Percentiles rank a stretch among this genome's conserved stretches.
phyloP scores from a whole-genome alignment of 164 flowering plant species.

The Warburgia ugandensis region DNA sequence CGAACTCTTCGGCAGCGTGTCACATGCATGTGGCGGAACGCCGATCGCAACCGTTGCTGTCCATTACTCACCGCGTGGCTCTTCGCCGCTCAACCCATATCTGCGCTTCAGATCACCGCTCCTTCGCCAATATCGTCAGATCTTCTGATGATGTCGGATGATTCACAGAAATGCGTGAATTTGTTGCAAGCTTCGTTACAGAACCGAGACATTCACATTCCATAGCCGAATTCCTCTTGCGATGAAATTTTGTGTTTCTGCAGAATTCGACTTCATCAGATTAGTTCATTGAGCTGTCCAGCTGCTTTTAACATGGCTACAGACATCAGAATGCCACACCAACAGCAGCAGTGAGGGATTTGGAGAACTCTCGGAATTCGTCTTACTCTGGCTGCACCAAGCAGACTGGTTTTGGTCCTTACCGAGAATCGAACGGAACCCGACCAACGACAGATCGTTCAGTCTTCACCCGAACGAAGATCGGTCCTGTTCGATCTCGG shows the following conservation, averaged over 20 bases:
- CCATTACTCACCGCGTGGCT: constrained; percentile 98
- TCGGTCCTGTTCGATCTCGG: no score
- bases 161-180: constrained; percentile 90
- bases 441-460: no score
- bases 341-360: constrained; percentile 67
- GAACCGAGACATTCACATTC: constrained; percentile 55
- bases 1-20: constrained; percentile 95
- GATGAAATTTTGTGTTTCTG: constrained; percentile 90
- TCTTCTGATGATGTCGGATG: constrained; percentile 90
- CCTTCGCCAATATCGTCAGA: constrained; percentile 43
- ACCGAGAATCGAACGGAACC: no score
- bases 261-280: constrained; percentile 93
- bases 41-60: constrained; percentile 96
- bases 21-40: constrained; percentile 65
- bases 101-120: constrained; percentile 57
- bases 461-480: no score
- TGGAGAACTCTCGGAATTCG: constrained; percentile 85
- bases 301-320: constrained; percentile 71
- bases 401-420: no score
- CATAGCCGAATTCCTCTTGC: constrained; percentile 80
- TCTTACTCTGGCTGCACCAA: constrained; percentile 86
- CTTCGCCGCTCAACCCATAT: constrained; percentile 86
- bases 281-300: constrained; percentile 76
- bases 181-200: constrained; percentile 65
- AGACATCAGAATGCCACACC: constrained; percentile 63